phyloP scores from a whole-genome alignment of 208 protist species.

The Crithidia expoeki region DNA sequence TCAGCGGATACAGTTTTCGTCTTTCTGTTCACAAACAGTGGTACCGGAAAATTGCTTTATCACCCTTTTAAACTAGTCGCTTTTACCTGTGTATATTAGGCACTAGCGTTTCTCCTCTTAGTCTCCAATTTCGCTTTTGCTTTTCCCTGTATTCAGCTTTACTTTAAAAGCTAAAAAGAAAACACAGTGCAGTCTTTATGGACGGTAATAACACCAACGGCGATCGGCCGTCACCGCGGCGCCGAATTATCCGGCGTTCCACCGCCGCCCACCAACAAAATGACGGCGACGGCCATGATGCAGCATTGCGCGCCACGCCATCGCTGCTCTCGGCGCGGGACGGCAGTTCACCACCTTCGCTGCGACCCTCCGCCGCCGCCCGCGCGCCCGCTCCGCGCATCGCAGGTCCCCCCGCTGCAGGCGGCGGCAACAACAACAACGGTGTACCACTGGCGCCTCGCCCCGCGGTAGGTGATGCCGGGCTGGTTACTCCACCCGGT shows the following conservation, averaged over 20 bases:
- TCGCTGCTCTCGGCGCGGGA: not conserved
- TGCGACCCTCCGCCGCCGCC: slow-evolving; percentile 1
- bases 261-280: slow-evolving; percentile 6
- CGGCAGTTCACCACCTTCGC: not conserved
- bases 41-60: too few species aligned
- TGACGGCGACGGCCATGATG: not conserved
- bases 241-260: slow-evolving; percentile 17
- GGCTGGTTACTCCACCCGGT: not conserved
- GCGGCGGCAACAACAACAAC: not conserved
- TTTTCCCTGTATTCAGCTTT: too few species aligned
- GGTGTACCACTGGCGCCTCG: not conserved
- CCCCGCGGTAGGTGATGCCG: not conserved
- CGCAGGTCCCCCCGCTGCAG: slow-evolving; percentile 6
- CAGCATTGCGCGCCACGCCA: not conserved
- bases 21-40: too few species aligned
- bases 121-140: too few species aligned
- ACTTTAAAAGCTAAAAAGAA: too few species aligned
- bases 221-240: slow-evolving; percentile 13
- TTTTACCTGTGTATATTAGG: too few species aligned
- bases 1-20: too few species aligned
- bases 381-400: slow-evolving; percentile 21
- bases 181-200: not conserved
- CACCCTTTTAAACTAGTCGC: too few species aligned
- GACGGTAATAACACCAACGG: not conserved
- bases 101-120: too few species aligned